Evolutionary conservation across 257 asterid genomes (phyloP).

Genomic region (Primulina eburnea): DNA sequence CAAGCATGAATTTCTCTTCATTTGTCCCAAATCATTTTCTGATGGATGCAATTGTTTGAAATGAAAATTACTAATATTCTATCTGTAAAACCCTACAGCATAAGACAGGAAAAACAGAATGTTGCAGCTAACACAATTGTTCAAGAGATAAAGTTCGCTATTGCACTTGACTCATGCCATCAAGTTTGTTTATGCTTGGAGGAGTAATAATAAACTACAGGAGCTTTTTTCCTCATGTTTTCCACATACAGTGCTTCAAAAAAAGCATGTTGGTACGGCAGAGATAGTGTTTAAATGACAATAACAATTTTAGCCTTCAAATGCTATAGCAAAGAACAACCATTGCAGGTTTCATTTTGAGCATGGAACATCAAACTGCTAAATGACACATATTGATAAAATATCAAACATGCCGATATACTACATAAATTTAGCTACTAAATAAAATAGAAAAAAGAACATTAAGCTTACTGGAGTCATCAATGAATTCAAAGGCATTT

Average conservation of each 20-base stretch:
- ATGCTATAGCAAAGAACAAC: background rate
- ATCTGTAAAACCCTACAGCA: background rate
- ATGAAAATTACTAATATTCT: background rate
- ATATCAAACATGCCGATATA: conserved; percentile 10
- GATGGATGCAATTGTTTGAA: background rate
- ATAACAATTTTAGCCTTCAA: background rate
- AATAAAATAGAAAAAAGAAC: conserved; percentile 10
- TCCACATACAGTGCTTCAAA: background rate
- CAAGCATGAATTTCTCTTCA: conserved; percentile 16
- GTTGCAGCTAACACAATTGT: background rate
- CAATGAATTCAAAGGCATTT: conserved; percentile 61
- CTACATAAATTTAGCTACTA: conserved; percentile 8
- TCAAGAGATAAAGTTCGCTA: background rate
- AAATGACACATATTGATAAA: background rate
- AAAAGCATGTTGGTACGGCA: background rate
- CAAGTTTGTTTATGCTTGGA: background rate
- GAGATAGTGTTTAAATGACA: background rate
- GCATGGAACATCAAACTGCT: background rate
- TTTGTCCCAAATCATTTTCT: background rate
- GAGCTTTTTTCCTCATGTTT: background rate
- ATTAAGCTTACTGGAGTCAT: conserved; percentile 61
- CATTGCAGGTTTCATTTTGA: background rate
- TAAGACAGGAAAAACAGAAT: background rate
- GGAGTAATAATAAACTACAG: background rate
- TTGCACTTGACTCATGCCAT: background rate